Percentiles rank a stretch among this genome's conserved stretches.
phyloP scores from a whole-genome alignment of 306 rosid genomes.

The Inga oerstediana region DNA sequence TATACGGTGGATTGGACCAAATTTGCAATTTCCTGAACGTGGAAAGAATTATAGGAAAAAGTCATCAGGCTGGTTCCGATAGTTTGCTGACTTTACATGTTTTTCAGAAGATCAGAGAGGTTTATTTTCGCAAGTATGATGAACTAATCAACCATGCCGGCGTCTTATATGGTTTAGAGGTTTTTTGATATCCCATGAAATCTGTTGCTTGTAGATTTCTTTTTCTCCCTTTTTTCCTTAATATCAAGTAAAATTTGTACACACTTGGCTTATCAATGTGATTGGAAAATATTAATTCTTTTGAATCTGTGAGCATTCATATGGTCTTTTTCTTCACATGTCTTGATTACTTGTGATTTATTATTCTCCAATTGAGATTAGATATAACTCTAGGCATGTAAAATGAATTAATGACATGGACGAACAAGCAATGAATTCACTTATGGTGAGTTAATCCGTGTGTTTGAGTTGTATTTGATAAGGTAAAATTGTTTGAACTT shows the following conservation, averaged over 20 bases:
- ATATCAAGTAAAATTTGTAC: constrained; percentile 31
- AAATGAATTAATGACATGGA: neutral
- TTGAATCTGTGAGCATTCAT: neutral
- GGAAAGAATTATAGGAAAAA: constrained; percentile 48
- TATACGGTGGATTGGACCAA: constrained; percentile 66
- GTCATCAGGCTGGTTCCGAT: constrained; percentile 82
- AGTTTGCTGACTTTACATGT: constrained; percentile 64
- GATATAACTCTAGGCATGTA: neutral
- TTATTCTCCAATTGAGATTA: neutral
- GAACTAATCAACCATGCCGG: constrained; percentile 51
- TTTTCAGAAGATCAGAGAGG: constrained; percentile 46
- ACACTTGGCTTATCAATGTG: constrained; percentile 35
- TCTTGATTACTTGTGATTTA: neutral
- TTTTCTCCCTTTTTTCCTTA: neutral
- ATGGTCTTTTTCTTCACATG: neutral
- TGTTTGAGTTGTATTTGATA: neutral
- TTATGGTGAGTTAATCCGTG: neutral
- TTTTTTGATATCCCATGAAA: constrained; percentile 17
- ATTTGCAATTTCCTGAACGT: constrained; percentile 46
- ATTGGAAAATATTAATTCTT: constrained; percentile 11
- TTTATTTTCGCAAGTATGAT: constrained; percentile 33
- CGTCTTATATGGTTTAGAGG: constrained; percentile 63
- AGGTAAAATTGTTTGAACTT: neutral
- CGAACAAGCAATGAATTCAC: neutral
- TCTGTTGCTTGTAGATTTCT: constrained; percentile 32